Percentiles rank a stretch among this genome's conserved stretches.
Conservation (phyloP, 2,329 filamentous ascomycete genomes). For the Knufia petricola region DNA sequence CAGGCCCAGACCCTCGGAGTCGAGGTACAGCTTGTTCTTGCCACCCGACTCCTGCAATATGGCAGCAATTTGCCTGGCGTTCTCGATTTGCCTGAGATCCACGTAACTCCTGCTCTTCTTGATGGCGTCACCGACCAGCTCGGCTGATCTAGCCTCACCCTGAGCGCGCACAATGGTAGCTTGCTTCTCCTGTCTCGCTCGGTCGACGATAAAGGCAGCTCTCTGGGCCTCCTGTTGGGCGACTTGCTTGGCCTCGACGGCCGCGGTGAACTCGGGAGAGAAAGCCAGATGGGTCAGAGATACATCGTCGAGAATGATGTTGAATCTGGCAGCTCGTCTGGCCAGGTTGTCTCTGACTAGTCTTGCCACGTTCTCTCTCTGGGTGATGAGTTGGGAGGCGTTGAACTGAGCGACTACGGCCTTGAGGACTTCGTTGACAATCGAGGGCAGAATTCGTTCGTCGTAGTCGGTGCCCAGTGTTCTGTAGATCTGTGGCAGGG, state of each 20-base stretch:
- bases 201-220: conserved; percentile 95
- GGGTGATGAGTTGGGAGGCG: conserved; percentile 93
- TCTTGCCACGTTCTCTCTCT: conserved; percentile 90
- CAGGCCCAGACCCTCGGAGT: conserved; percentile 79
- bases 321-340: conserved; percentile 84
- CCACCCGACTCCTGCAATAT: conserved; percentile 77
- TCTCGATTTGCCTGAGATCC: conserved; percentile 96
- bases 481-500: conserved; percentile 92
- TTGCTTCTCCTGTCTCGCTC: conserved; percentile 98
- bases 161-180: conserved; percentile 96
- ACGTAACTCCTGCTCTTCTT: conserved; percentile 98
- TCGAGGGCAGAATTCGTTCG: conserved; percentile 89
- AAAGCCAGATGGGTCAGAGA: conserved; percentile 73
- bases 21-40: conserved; percentile 88
- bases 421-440: conserved; percentile 98
- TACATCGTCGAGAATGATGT: conserved; percentile 94
- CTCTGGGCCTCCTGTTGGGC: conserved; percentile 88
- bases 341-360: conserved; percentile 90
- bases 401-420: conserved; percentile 99
- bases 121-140: conserved; percentile 97
- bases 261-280: conserved; percentile 60
- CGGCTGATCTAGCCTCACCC: conserved; percentile 95
- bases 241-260: conserved; percentile 61
- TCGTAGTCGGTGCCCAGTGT: conserved; percentile 94
- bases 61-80: conserved; percentile 77